Evolutionary conservation across 441 rosid genomes (phyloP), one percentile per base, ranked within the genome.

Genomic region (Pelargonium citronellum): DNA sequence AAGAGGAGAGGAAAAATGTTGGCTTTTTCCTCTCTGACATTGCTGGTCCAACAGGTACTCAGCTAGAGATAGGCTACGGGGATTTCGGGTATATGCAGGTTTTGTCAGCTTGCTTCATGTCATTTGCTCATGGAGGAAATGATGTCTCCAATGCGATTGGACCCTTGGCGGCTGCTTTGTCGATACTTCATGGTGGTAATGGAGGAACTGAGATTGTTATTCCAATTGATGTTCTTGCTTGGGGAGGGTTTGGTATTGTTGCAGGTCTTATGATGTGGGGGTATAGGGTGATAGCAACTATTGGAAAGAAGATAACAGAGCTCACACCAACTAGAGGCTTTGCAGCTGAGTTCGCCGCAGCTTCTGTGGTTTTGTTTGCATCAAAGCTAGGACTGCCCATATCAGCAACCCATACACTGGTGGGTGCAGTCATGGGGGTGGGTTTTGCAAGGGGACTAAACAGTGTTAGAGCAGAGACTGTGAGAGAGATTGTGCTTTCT

Each of bases 231-330:
- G 91, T 95, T 74, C 90, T 95, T 0, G 99, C 98, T 0, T 95
- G 99, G 99, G 99, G 98, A 74, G 99, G 99, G 47, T 95, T 95
- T 0, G 98, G 99, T 2, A 89, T 95, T 37, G 95, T 95, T 19
- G 97, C 99, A 0, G 99, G 99, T 57, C 83, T 92, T 0, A 81
- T 76, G 72, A 86, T 91, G 77, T 92, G 99, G 99, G 99, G 98
- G 0, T 91, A 95, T 64, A 83, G 99, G 80, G 98, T 95, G 78
- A 95, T 92, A 20, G 98, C 99, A 1, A 95, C 99, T 0, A 95
- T 91, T 2, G 99, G 99, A 75, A 95, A 91, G 86, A 95, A 92
- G 83, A 95, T 95, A 68, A 95, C 98, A 0, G 97, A 95, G 65
- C 91, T 95, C 1, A 95, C 99, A 16, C 99, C 98, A 19, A 89